phyloP scores from a whole-genome alignment of 2,329 filamentous ascomycete species.

The Thielaviopsis euricoi region DNA sequence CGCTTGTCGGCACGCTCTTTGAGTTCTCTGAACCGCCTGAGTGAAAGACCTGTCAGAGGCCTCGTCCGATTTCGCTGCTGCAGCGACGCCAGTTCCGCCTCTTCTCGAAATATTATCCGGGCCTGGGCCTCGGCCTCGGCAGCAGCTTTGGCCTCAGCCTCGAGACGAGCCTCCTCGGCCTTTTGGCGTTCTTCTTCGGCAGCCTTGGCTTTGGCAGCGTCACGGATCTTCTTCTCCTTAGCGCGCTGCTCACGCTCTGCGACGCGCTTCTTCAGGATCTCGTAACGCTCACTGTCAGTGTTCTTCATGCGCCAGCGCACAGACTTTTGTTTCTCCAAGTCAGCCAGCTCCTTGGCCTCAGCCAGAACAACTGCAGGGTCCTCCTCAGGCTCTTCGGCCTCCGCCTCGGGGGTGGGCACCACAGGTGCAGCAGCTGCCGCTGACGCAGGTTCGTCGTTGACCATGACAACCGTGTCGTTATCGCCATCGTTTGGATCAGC shows the following conservation, averaged over 20 bases:
- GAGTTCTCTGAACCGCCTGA: neutral
- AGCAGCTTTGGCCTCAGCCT: slow-evolving; percentile 1
- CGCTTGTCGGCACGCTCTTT: neutral
- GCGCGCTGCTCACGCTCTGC: slow-evolving; percentile 3
- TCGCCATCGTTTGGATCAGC: slow-evolving; percentile 9
- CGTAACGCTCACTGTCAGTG: slow-evolving; percentile 2
- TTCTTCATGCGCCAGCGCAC: slow-evolving; percentile 1
- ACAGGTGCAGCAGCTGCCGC: neutral
- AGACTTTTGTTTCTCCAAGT: slow-evolving; percentile 1
- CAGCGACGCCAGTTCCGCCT: slow-evolving; percentile 1
- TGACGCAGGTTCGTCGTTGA: slow-evolving; percentile 6
- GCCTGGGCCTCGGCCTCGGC: neutral
- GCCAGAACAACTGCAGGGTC: slow-evolving; percentile 5
- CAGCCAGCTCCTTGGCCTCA: slow-evolving; percentile 6
- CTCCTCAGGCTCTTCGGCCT: slow-evolving; percentile 6
- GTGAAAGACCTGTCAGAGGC: neutral
- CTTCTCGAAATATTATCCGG: slow-evolving; percentile 1
- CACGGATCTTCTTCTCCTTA: neutral
- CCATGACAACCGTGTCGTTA: slow-evolving; percentile 10
- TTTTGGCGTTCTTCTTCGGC: neutral
- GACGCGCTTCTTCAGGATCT: neutral
- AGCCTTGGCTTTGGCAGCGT: slow-evolving; percentile 3
- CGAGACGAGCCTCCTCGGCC: neutral
- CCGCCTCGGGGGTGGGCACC: neutral
- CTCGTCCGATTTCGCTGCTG: neutral